These are phyloP conservation scores for Auxenochlorella pyrenoidosa DNA, from an alignment of 139 green algal genomes.

Conservation along the genomic window DNA sequence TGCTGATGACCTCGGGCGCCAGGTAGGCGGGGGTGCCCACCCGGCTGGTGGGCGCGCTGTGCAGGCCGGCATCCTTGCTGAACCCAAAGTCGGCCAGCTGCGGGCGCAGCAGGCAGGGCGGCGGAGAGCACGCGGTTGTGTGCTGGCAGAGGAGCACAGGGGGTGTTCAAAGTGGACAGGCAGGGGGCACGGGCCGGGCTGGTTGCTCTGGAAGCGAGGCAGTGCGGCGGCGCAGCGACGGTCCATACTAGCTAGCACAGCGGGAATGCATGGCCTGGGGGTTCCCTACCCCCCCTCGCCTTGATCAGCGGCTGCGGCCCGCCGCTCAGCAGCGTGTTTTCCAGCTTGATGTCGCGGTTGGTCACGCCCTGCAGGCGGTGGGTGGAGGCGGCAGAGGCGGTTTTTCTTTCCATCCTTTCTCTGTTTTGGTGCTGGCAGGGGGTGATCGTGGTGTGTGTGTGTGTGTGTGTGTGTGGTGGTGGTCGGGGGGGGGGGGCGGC, in stretches of 20 bases:
- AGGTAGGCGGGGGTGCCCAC: conserved; percentile 98
- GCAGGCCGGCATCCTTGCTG: conserved; percentile 78
- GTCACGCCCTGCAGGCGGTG: conserved; percentile 62
- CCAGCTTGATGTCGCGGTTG: conserved; percentile 95
- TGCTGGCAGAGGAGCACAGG: background rate
- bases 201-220: too few species aligned
- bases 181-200: too few species aligned
- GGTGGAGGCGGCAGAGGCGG: too few species aligned
- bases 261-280: too few species aligned
- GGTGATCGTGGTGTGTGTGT: background rate
- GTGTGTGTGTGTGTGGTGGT: too few species aligned
- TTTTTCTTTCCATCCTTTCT: background rate
- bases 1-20: conserved; percentile 93
- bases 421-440: background rate
- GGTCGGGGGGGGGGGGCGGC: too few species aligned
- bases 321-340: conserved; percentile 96
- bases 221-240: background rate
- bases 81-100: conserved; percentile 78
- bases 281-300: too few species aligned
- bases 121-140: too few species aligned
- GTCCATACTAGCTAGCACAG: too few species aligned
- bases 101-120: background rate
- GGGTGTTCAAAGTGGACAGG: background rate
- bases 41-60: conserved; percentile 77
- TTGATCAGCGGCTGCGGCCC: conserved; percentile 45